phyloP scores from a whole-genome alignment of 768 basidiomycete species.

The Chalciporus sphaerocephalus region DNA sequence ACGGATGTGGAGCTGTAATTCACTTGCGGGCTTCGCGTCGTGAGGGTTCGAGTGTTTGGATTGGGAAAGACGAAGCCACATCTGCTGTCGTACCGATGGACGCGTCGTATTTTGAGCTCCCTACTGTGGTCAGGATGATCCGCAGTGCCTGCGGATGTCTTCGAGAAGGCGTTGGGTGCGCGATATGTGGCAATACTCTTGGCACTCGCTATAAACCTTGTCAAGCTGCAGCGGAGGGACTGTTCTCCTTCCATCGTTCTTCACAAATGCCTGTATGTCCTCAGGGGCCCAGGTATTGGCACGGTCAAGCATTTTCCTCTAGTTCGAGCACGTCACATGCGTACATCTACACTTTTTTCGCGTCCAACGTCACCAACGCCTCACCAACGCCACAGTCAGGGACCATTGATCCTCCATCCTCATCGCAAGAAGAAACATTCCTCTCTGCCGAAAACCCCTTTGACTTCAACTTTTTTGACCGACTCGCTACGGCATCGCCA shows the following conservation, averaged over 20 bases:
- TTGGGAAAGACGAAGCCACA: conserved; percentile 50
- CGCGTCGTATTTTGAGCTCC: conserved; percentile 52
- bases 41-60: conserved; percentile 52
- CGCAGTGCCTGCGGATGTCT: conserved; percentile 61
- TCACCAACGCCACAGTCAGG: conserved; percentile 10
- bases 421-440: conserved; percentile 18
- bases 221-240: conserved; percentile 48
- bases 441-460: conserved; percentile 24
- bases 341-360: conserved; percentile 47
- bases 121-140: conserved; percentile 45
- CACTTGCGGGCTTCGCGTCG: conserved; percentile 54
- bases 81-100: conserved; percentile 53
- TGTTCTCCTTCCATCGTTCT: conserved; percentile 27
- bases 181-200: conserved; percentile 58
- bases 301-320: conserved; percentile 19
- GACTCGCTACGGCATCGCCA: conserved; percentile 36
- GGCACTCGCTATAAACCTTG: conserved; percentile 62
- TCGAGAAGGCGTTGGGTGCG: conserved; percentile 65
- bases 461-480: conserved; percentile 40
- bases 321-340: conserved; percentile 16
- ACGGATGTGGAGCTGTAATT: conserved; percentile 62
- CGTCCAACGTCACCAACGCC: conserved; percentile 38
- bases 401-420: background rate
- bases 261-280: conserved; percentile 31
- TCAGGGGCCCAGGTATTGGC: conserved; percentile 43